Conservation (phyloP, 2,329 filamentous ascomycete species). For the Catunica adiposa region DNA sequence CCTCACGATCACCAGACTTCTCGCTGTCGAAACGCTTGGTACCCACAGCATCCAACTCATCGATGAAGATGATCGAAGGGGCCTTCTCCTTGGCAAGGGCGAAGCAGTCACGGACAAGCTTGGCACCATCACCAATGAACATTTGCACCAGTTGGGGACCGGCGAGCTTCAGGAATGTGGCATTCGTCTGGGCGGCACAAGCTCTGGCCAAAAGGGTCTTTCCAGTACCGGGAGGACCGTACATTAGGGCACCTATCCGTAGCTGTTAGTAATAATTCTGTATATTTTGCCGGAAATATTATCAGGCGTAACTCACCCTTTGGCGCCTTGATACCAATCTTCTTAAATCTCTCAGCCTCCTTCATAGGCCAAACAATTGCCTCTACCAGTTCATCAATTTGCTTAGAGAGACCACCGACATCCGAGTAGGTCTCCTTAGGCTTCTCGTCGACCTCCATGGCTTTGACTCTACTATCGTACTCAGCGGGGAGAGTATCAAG, state of each 20-base stretch:
- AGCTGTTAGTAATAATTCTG: slow-evolving; percentile 1
- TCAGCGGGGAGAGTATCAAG: slow-evolving; percentile 92
- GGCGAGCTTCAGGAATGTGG: slow-evolving; percentile 95
- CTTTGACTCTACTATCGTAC: slow-evolving; percentile 97
- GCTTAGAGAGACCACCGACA: slow-evolving; percentile 93
- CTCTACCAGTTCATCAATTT: slow-evolving; percentile 97
- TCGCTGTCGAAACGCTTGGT: slow-evolving; percentile 98
- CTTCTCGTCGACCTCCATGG: slow-evolving; percentile 99
- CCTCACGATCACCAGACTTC: slow-evolving; percentile 93
- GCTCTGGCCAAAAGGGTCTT: slow-evolving; percentile 88
- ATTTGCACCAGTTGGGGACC: slow-evolving; percentile 97
- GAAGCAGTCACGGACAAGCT: slow-evolving; percentile 93
- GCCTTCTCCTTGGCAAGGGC: slow-evolving; percentile 97
- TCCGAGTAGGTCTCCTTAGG: slow-evolving; percentile 98
- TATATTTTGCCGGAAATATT: background rate
- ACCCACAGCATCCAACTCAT: slow-evolving; percentile 94
- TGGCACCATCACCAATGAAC: slow-evolving; percentile 98
- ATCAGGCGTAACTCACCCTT: slow-evolving; percentile 54
- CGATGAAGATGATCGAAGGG: slow-evolving; percentile 97
- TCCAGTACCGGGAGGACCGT: slow-evolving; percentile 78
- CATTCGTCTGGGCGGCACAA: slow-evolving; percentile 93
- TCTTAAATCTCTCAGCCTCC: slow-evolving; percentile 97
- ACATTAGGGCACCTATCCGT: slow-evolving; percentile 77
- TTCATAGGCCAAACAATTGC: slow-evolving; percentile 99
- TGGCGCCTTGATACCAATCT: slow-evolving; percentile 97